phyloP scores from a whole-genome alignment of 441 rosid species.

The Arabidopsis lyrata region DNA sequence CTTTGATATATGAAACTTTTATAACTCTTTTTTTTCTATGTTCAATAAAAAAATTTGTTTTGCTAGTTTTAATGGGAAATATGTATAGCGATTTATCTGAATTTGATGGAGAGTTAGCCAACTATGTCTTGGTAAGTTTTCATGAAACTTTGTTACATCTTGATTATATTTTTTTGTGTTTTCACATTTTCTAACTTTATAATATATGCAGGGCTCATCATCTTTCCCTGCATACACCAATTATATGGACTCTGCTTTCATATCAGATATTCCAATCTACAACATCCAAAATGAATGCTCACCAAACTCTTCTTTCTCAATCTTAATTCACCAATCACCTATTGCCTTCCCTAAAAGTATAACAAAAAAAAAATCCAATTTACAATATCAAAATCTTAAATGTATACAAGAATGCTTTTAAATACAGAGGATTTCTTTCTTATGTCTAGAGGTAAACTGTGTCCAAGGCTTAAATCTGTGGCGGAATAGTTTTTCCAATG shows the following conservation, averaged over 20 bases:
- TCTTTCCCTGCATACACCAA: conserved; percentile 48
- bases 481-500: conserved; percentile 70
- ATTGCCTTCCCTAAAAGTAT: conserved; percentile 58
- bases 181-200: background rate
- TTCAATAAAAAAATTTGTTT: conserved; percentile 12
- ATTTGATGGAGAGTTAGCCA: conserved; percentile 51
- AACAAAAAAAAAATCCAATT: background rate
- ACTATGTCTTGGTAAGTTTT: conserved; percentile 61
- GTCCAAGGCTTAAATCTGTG: conserved; percentile 66
- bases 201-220: conserved; percentile 69
- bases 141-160: conserved; percentile 2
- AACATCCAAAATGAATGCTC: conserved; percentile 63
- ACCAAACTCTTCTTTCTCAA: conserved; percentile 52
- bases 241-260: conserved; percentile 72
- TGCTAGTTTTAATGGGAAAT: conserved; percentile 57
- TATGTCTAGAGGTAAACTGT: conserved; percentile 62
- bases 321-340: conserved; percentile 43
- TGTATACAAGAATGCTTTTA: background rate
- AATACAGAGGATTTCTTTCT: conserved; percentile 8
- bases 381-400: background rate
- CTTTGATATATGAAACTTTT: background rate
- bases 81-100: conserved; percentile 61
- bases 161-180: background rate
- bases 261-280: conserved; percentile 63
- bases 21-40: background rate